Conservation (phyloP, 1,284 basidiomycete species). For the Fomitiporia mediterranea region DNA sequence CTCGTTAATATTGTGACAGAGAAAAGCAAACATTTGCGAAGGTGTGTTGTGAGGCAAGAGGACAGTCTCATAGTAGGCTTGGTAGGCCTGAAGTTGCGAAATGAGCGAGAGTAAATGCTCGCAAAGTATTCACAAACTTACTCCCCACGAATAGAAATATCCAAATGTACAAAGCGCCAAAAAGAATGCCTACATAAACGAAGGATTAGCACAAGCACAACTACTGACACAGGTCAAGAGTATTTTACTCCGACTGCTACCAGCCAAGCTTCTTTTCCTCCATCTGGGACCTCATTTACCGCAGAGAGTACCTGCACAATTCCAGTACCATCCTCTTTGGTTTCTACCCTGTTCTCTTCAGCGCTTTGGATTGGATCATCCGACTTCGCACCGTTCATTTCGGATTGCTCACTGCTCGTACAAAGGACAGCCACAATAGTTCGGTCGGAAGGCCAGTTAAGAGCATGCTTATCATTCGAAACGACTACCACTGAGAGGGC, state of each 20-base stretch:
- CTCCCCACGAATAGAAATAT: slow-evolving; percentile 40
- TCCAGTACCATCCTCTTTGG: too few species aligned
- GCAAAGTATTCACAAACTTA: slow-evolving; percentile 23
- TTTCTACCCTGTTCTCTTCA: too few species aligned
- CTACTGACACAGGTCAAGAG: neutral
- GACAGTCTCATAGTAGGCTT: slow-evolving; percentile 46
- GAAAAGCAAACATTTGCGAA: slow-evolving; percentile 26
- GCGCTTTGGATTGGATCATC: too few species aligned
- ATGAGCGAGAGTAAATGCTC: neutral
- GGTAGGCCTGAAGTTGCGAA: slow-evolving; percentile 38
- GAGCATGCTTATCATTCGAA: too few species aligned
- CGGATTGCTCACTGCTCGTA: too few species aligned
- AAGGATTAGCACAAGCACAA: neutral
- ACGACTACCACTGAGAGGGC: too few species aligned
- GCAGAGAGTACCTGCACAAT: too few species aligned
- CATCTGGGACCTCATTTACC: slow-evolving; percentile 34
- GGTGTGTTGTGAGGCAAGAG: slow-evolving; percentile 35
- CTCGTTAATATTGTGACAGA: slow-evolving; percentile 17
- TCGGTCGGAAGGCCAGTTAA: too few species aligned
- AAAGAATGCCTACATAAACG: neutral
- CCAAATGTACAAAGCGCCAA: slow-evolving; percentile 30
- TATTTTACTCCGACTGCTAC: slow-evolving; percentile 33
- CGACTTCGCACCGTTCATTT: too few species aligned
- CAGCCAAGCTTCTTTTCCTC: slow-evolving; percentile 36
- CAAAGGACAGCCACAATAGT: too few species aligned